Evolutionary conservation across 2,329 filamentous ascomycete species (phyloP).

Genomic region (Paramyrothecium sp.): DNA sequence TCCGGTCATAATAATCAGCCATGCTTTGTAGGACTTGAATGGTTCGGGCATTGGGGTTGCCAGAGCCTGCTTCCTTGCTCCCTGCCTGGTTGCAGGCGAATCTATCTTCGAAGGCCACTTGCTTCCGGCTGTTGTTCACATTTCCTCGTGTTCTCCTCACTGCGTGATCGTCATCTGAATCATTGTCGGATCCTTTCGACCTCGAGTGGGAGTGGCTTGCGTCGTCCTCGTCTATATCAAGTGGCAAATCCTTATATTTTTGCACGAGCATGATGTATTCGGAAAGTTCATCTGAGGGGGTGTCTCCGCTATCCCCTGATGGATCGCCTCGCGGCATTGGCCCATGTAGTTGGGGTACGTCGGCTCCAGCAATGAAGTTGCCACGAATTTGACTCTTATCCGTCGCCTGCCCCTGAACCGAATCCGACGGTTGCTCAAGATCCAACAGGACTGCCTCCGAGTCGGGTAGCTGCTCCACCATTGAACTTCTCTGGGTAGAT

Average conservation of each 20-base stretch:
- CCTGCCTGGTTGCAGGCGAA: conserved; percentile 57
- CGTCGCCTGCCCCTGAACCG: neutral
- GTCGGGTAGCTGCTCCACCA: conserved; percentile 6
- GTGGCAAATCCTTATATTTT: conserved; percentile 56
- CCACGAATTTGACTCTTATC: too few species aligned
- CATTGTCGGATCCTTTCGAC: conserved; percentile 7
- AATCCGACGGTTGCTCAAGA: neutral
- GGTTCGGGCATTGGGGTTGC: conserved; percentile 72
- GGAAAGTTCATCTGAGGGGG: conserved; percentile 54
- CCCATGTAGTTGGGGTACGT: too few species aligned
- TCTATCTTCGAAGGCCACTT: conserved; percentile 39
- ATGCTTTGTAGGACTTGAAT: conserved; percentile 78
- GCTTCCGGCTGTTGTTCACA: conserved; percentile 19
- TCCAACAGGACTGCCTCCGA: conserved; percentile 24
- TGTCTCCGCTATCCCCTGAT: neutral
- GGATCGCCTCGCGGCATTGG: too few species aligned
- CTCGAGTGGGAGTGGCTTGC: conserved; percentile 20
- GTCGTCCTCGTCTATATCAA: conserved; percentile 50
- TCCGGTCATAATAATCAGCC: conserved; percentile 72
- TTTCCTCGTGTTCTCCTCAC: conserved; percentile 23
- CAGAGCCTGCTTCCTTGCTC: conserved; percentile 35
- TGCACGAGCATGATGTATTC: conserved; percentile 63
- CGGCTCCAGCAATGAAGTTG: too few species aligned
- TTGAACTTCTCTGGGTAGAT: conserved; percentile 19
- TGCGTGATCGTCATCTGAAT: conserved; percentile 11